phyloP scores from a whole-genome alignment of 2,329 filamentous ascomycete genomes.

The Chlorencoelia australis region DNA sequence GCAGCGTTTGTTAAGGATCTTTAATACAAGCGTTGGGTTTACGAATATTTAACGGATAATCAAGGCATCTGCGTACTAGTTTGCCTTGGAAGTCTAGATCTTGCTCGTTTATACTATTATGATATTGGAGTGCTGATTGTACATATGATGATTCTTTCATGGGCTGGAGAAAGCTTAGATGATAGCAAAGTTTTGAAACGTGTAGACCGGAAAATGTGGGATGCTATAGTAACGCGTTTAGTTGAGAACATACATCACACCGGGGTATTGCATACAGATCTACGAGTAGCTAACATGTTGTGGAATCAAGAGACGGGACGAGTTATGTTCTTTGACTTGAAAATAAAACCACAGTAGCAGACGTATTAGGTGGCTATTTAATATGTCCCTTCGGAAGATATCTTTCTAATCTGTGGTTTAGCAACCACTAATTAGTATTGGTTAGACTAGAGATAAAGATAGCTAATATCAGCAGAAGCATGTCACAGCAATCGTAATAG shows the following conservation, averaged over 20 bases:
- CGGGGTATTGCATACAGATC: background rate
- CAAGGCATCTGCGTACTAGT: background rate
- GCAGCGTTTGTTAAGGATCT: constrained; percentile 27
- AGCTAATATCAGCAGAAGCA: no score
- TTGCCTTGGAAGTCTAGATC: background rate
- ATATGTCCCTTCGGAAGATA: no score
- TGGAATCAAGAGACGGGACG: background rate
- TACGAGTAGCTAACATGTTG: background rate
- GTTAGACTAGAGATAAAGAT: no score
- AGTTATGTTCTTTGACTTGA: constrained; percentile 1
- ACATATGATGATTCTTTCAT: background rate
- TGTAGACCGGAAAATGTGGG: background rate
- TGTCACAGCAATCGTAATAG: no score
- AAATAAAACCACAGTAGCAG: no score
- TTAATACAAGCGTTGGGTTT: constrained; percentile 28
- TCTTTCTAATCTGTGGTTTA: no score
- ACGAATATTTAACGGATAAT: constrained; percentile 24
- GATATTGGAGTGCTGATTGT: background rate
- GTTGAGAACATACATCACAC: background rate
- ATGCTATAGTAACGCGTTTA: background rate
- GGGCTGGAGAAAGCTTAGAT: background rate
- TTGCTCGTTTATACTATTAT: background rate
- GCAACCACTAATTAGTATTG: no score
- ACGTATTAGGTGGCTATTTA: no score
- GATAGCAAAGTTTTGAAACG: background rate